These are phyloP conservation scores for Astraeus odoratus DNA, from an alignment of 768 basidiomycete genomes.

Conservation along the genomic window DNA sequence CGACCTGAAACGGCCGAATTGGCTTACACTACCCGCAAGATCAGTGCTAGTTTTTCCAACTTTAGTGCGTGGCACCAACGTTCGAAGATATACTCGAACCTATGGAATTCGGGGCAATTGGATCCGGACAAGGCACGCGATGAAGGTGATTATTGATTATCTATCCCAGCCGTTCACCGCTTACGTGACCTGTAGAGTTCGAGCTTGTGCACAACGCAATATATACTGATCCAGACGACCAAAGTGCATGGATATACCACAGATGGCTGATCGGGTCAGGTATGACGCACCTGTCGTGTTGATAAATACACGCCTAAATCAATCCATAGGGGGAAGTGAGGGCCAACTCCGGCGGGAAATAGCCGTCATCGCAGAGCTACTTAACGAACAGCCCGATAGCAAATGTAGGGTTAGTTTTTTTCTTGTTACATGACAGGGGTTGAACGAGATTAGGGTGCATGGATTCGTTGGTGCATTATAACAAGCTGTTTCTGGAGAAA, in stretches of 20 bases:
- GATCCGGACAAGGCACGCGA: conserved; percentile 53
- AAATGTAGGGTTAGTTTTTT: conserved; percentile 56
- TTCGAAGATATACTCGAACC: conserved; percentile 62
- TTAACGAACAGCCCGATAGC: conserved; percentile 86
- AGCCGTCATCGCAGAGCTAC: conserved; percentile 67
- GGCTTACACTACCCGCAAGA: conserved; percentile 82
- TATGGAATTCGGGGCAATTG: conserved; percentile 57
- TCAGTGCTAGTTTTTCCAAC: conserved; percentile 91
- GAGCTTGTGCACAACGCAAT: conserved; percentile 89
- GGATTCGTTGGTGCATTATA: conserved; percentile 86
- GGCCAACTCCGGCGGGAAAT: conserved; percentile 69
- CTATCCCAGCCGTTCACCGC: not conserved
- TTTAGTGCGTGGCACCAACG: conserved; percentile 99
- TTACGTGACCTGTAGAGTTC: conserved; percentile 54
- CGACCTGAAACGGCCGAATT: conserved; percentile 63
- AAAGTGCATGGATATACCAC: conserved; percentile 98
- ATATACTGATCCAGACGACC: conserved; percentile 94
- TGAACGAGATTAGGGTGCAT: conserved; percentile 68
- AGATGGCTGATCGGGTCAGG: conserved; percentile 90
- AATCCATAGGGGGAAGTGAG: conserved; percentile 46
- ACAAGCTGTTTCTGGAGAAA: conserved; percentile 54
- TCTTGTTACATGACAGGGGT: not conserved
- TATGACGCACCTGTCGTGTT: conserved; percentile 26
- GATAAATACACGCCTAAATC: not conserved
- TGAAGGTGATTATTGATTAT: conserved; percentile 43